phyloP scores from a whole-genome alignment of 73 alveolate genomes.

The Paramecium sexaurelia region DNA sequence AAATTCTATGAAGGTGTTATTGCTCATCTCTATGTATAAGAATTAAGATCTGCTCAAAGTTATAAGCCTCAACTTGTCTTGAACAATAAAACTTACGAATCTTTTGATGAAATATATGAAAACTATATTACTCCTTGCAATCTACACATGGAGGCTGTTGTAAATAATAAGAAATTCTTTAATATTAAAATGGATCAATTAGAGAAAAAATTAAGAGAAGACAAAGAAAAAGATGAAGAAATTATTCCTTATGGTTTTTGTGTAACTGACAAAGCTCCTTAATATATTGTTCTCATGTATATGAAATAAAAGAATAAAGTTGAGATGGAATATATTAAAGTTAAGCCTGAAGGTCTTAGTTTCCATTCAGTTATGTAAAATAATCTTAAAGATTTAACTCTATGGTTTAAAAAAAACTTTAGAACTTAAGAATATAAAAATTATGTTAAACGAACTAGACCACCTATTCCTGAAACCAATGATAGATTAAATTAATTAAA shows the following conservation, averaged over 20 bases:
- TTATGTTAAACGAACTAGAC: not conserved
- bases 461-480: conserved; percentile 9
- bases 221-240: conserved; percentile 74
- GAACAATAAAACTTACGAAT: conserved; percentile 81
- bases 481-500: conserved; percentile 29
- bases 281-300: conserved; percentile 86
- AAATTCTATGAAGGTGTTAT: conserved; percentile 85
- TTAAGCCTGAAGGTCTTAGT: conserved; percentile 86
- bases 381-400: conserved; percentile 49
- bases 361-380: conserved; percentile 75
- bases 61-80: conserved; percentile 78
- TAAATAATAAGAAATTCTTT: conserved; percentile 71
- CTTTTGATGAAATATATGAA: conserved; percentile 90
- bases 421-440: not conserved
- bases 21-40: conserved; percentile 89
- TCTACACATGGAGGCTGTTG: conserved; percentile 73
- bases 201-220: conserved; percentile 82
- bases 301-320: conserved; percentile 80
- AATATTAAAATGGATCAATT: conserved; percentile 34
- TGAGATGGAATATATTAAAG: conserved; percentile 87
- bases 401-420: conserved; percentile 70
- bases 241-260: conserved; percentile 90
- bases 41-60: conserved; percentile 84
- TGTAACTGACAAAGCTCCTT: conserved; percentile 87
- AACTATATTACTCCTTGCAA: conserved; percentile 88